Percentiles rank a stretch among this genome's conserved stretches.
phyloP scores from a whole-genome alignment of 2,329 filamentous ascomycete species.

The Curvularia sp. region DNA sequence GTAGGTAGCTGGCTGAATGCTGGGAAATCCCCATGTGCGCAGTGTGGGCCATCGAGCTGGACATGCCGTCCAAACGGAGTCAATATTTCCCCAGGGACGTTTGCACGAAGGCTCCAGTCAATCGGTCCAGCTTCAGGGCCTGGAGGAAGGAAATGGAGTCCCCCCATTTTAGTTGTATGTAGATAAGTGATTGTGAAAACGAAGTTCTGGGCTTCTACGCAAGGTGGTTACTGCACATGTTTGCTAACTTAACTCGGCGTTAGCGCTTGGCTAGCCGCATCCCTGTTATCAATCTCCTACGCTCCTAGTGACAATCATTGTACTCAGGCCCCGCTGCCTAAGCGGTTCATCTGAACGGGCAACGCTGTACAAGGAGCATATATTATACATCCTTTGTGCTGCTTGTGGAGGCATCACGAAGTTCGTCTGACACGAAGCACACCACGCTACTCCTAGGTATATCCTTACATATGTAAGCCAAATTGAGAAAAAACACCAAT shows the following conservation, averaged over 20 bases:
- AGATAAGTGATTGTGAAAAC: background rate
- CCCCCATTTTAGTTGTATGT: background rate
- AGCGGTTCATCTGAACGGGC: constrained; percentile 11
- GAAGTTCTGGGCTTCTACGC: background rate
- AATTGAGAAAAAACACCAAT: constrained; percentile 10
- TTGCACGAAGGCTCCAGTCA: background rate
- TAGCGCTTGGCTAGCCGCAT: background rate
- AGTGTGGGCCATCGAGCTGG: background rate
- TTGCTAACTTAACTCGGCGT: background rate
- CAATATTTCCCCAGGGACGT: background rate
- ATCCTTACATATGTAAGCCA: constrained; percentile 10
- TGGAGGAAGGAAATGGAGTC: background rate
- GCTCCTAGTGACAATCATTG: background rate
- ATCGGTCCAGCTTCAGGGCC: background rate
- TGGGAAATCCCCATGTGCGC: background rate
- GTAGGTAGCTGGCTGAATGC: constrained; percentile 13
- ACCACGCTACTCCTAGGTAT: background rate
- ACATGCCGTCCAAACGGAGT: background rate
- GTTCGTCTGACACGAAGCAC: background rate
- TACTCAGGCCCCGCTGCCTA: constrained; percentile 3
- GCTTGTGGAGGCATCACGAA: constrained; percentile 6
- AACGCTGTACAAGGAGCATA: constrained; percentile 19
- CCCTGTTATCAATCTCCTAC: too few species aligned
- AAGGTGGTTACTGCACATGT: background rate
- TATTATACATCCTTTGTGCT: constrained; percentile 9